These are phyloP conservation scores for Microdochium paspali DNA, from an alignment of 2,329 filamentous ascomycete species.

Conservation along the genomic window DNA sequence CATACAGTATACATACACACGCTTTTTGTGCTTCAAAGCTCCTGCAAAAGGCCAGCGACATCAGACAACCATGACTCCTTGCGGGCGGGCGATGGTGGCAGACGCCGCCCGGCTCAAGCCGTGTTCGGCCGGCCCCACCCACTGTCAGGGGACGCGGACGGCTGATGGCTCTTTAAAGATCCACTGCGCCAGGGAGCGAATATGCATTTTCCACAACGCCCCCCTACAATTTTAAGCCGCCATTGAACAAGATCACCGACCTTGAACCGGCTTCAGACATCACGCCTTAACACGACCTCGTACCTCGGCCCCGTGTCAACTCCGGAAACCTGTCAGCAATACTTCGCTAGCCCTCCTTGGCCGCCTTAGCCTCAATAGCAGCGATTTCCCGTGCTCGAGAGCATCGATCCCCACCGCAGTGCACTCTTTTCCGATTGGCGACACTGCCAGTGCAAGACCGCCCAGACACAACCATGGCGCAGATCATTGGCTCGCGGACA, in stretches of 20 bases:
- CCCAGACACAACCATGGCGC: conserved; percentile 1
- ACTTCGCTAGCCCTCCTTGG: too few species aligned
- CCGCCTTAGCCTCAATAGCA: too few species aligned
- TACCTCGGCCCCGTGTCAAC: too few species aligned
- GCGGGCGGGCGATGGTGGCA: too few species aligned
- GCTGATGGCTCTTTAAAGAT: background rate
- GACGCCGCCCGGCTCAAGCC: background rate
- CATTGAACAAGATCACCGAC: background rate
- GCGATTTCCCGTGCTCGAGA: background rate
- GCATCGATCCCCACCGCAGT: background rate
- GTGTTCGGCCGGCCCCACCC: background rate
- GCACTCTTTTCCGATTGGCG: background rate
- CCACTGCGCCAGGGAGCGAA: background rate
- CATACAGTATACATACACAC: too few species aligned
- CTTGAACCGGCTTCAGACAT: too few species aligned
- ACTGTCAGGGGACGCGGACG: background rate
- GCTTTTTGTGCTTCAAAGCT: too few species aligned
- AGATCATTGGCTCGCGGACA: conserved; percentile 1
- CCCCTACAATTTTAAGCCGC: background rate
- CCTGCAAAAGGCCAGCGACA: too few species aligned
- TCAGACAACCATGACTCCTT: too few species aligned
- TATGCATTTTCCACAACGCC: background rate
- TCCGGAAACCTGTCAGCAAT: too few species aligned
- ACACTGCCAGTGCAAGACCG: background rate
- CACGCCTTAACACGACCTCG: too few species aligned